These are phyloP conservation scores for Cystobasidium ongulense DNA, from an alignment of 768 basidiomycete species.

Conservation along the genomic window DNA sequence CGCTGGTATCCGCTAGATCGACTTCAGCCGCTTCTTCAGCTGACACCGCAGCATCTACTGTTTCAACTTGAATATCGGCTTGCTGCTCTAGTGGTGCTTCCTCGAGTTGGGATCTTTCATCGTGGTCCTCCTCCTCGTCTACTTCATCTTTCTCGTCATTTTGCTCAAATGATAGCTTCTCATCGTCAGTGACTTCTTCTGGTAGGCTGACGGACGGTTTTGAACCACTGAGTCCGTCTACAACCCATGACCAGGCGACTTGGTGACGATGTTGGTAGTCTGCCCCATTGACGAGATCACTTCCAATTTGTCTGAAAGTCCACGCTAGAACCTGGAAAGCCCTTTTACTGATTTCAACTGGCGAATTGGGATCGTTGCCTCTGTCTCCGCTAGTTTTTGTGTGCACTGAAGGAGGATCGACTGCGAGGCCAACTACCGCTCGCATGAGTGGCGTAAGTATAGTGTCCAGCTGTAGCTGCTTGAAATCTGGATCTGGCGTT, in stretches of 20 bases:
- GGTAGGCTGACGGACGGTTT: background rate
- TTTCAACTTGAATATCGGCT: background rate
- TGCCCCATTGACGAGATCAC: constrained; percentile 7
- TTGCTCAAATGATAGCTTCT: too few relatives aligned
- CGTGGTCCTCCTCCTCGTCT: background rate
- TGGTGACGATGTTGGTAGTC: background rate
- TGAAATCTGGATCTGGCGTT: constrained; percentile 13
- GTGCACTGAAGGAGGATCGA: constrained; percentile 13
- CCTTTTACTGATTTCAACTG: constrained; percentile 24
- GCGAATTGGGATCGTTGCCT: constrained; percentile 17
- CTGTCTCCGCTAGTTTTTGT: background rate
- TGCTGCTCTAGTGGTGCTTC: background rate
- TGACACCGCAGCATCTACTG: too few relatives aligned
- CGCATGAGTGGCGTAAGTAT: constrained; percentile 21
- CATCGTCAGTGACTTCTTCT: constrained; percentile 8
- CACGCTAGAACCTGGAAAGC: constrained; percentile 27
- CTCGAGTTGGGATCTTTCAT: background rate
- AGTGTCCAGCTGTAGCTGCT: constrained; percentile 5
- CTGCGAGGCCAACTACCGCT: background rate
- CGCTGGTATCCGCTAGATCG: background rate
- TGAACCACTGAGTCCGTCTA: background rate
- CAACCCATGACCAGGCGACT: constrained; percentile 16
- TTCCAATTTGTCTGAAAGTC: constrained; percentile 10
- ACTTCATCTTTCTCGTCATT: background rate
- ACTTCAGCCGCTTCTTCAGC: background rate